Base-by-base conservation (phyloP, 495 filamentous ascomycete genomes). In the Saxophila tyrrhenica region DNA sequence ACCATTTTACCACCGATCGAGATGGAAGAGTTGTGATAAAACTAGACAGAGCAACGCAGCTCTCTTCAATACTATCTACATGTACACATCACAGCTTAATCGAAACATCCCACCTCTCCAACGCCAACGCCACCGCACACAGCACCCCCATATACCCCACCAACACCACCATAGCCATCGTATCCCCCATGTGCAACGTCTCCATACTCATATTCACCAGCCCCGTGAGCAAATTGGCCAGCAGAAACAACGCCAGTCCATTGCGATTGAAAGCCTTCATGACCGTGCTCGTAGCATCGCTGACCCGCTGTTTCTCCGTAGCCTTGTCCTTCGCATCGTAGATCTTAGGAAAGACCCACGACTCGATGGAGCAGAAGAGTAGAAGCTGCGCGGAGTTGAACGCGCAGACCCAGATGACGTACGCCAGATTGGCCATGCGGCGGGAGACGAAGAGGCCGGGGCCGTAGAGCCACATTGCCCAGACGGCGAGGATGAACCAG, bases 361-460 rank as follows among this genome's bases (percentile, higher is more conserved):
- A 79, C 65, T 97, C 91, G 15, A 89, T 75, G 29, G 80, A 61
- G 63, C 82, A 87, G 65, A 90, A 96, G 3, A 83, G 70, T 2
- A 85, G 73, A 17, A 99, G 68, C 65, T 95, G 87, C 7, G 70
- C 73, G 51, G 77, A 84, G 66, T 97, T 99, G 75, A 89, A 97
- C 5, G 88, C 82, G 13, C 80, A 72, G 16, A 94, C 83, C 91
- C 91, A 99, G 47, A 95, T 71, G 29, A 96, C 72, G 63, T 99
- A 99, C 0, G 92, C 89, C 50, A 95, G 79, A 64, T 97, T 97
- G 9, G 92, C 92, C 17, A 99, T 70, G 11, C 92, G 81, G 25
- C 92, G 82, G 3, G 92, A 97, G 5, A 96, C 87, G 1, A 72
- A 72, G 20, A 95, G 72, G 3, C 78, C 80, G 20, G 84, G 72